Conservation (phyloP, 768 basidiomycete genomes). For the Amanita muscaria region DNA sequence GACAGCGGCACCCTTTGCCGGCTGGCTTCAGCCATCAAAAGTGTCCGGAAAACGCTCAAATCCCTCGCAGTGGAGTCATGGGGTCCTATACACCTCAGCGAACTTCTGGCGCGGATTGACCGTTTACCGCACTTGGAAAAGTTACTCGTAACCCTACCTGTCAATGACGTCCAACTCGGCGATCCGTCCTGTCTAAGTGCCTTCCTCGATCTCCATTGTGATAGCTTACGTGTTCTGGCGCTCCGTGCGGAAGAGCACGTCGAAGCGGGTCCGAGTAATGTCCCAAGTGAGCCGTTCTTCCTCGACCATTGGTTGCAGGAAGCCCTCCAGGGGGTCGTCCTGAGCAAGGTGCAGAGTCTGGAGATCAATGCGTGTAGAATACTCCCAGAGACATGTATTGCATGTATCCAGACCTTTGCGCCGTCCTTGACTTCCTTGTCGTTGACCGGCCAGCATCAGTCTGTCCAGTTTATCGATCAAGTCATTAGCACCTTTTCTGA, state of each 20-base stretch:
- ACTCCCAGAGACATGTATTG: conserved; percentile 27
- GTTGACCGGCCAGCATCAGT: conserved; percentile 31
- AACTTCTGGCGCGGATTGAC: conserved; percentile 28
- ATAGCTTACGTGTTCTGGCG: conserved; percentile 27
- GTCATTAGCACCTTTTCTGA: conserved; percentile 19
- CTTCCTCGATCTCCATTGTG: conserved; percentile 28
- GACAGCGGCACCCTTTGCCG: conserved; percentile 26
- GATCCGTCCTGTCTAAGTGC: conserved; percentile 26
- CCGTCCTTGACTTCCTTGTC: conserved; percentile 26
- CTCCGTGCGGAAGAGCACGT: conserved; percentile 36
- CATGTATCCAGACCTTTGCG: conserved; percentile 26
- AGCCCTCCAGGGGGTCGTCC: conserved; percentile 20
- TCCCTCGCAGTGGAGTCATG: conserved; percentile 33
- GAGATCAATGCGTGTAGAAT: conserved; percentile 29
- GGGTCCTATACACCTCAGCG: conserved; percentile 36
- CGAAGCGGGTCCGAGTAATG: conserved; percentile 18
- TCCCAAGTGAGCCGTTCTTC: conserved; percentile 20
- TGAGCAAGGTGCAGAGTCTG: conserved; percentile 22
- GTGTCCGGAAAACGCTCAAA: conserved; percentile 27
- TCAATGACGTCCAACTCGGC: conserved; percentile 33
- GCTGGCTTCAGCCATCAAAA: conserved; percentile 31
- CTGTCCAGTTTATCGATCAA: conserved; percentile 26
- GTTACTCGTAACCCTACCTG: conserved; percentile 32
- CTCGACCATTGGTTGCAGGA: conserved; percentile 29
- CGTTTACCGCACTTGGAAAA: conserved; percentile 25